These are phyloP conservation scores for Podaxis pistillaris DNA, from an alignment of 768 basidiomycete species.

Conservation along the genomic window DNA sequence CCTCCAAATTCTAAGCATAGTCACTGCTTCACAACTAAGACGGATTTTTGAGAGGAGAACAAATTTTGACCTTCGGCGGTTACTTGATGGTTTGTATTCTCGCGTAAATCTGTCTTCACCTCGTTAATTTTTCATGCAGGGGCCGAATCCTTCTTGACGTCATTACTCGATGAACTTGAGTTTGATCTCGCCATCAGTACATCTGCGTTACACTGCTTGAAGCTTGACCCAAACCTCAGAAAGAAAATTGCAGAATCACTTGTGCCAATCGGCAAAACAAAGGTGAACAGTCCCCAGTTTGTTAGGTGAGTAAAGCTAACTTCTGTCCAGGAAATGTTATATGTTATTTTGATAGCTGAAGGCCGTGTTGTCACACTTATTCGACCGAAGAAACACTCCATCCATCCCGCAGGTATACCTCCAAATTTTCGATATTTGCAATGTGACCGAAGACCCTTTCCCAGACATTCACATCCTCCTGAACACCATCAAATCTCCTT, in stretches of 20 bases:
- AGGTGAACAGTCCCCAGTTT: slow-evolving; percentile 41
- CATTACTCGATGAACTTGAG: slow-evolving; percentile 69
- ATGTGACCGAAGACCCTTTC: neutral
- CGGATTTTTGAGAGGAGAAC: slow-evolving; percentile 85
- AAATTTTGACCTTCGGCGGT: slow-evolving; percentile 85
- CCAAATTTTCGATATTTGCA: neutral
- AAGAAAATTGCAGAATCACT: slow-evolving; percentile 77
- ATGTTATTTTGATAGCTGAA: slow-evolving; percentile 81
- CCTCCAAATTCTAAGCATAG: slow-evolving; percentile 87
- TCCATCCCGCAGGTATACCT: slow-evolving; percentile 81
- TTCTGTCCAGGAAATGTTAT: slow-evolving; percentile 76
- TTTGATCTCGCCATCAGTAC: slow-evolving; percentile 79
- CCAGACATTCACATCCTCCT: slow-evolving; percentile 89
- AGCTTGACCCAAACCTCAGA: slow-evolving; percentile 66
- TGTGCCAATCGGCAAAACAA: slow-evolving; percentile 79
- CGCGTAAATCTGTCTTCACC: neutral
- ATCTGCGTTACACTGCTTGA: slow-evolving; percentile 79
- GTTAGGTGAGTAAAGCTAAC: neutral
- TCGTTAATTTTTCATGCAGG: slow-evolving; percentile 41
- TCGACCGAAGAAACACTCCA: slow-evolving; percentile 89
- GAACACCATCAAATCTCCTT: slow-evolving; percentile 85
- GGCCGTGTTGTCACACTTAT: slow-evolving; percentile 83
- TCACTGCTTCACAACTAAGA: slow-evolving; percentile 81
- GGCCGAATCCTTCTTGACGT: slow-evolving; percentile 76
- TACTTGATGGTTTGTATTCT: slow-evolving; percentile 54